phyloP scores from a whole-genome alignment of 2,329 filamentous ascomycete species.

The Trichoderma guizhouense region DNA sequence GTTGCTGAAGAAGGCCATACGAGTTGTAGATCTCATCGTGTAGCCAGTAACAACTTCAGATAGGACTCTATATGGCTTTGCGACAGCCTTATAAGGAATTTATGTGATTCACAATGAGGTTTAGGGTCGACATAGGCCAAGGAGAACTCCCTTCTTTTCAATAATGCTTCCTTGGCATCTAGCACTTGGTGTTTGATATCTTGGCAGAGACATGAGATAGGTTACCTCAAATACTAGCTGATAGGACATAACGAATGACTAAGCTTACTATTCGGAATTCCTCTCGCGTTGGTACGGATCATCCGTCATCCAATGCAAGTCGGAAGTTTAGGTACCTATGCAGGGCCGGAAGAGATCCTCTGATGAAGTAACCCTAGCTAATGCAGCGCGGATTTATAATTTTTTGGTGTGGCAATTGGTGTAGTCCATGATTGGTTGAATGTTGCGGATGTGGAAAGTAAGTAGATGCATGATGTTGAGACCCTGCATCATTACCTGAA shows the following conservation, averaged over 20 bases:
- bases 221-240: background rate
- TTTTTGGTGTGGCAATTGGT: background rate
- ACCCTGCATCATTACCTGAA: background rate
- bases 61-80: background rate
- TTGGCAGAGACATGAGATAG: background rate
- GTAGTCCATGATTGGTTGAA: background rate
- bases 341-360: background rate
- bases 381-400: background rate
- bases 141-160: background rate
- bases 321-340: background rate
- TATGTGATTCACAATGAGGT: accelerated
- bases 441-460: background rate
- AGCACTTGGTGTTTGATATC: background rate
- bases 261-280: background rate
- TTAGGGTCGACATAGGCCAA: background rate
- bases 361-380: background rate
- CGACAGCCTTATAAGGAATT: background rate
- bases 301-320: background rate
- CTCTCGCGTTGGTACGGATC: background rate
- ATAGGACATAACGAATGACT: background rate
- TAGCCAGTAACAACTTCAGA: background rate
- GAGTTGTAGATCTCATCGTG: background rate
- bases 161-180: background rate
- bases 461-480: background rate
- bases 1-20: background rate